A percentile compares a stretch with the other conserved stretches of the same genome.
Conservation (phyloP, 257 asterid genomes). For the Petrea volubilis region DNA sequence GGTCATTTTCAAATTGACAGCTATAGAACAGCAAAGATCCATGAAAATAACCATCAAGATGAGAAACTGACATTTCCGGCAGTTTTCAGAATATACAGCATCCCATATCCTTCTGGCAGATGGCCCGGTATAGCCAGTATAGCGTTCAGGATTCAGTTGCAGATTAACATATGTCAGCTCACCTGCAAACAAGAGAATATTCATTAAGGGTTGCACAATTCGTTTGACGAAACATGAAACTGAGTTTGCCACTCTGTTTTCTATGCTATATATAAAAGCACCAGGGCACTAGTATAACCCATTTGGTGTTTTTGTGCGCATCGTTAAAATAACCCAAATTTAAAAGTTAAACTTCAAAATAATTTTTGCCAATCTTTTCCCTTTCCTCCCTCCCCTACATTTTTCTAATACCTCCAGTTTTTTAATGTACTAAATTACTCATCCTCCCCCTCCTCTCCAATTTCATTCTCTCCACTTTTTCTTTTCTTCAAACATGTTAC, state of each 20-base stretch:
- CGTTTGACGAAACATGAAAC: conserved; percentile 7
- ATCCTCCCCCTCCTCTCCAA: no score
- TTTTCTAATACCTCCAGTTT: no score
- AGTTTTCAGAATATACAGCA: conserved; percentile 85
- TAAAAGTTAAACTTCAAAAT: no score
- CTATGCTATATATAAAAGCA: no score
- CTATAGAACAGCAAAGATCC: conserved; percentile 5
- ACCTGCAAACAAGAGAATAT: conserved; percentile 45
- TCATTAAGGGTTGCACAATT: conserved; percentile 18
- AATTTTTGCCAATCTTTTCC: no score
- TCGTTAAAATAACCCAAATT: no score
- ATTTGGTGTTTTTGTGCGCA: no score
- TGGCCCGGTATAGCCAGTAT: conserved; percentile 91
- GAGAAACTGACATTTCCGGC: conserved; percentile 77
- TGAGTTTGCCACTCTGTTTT: background rate
- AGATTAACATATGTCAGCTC: conserved; percentile 97
- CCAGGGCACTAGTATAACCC: no score
- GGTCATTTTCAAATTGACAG: conserved; percentile 7
- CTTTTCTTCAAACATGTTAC: no score
- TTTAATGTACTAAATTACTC: no score
- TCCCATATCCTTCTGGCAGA: conserved; percentile 97
- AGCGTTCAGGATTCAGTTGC: conserved; percentile 86
- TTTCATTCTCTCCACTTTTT: no score
- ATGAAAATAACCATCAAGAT: conserved; percentile 10
- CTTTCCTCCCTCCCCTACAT: no score